Base-by-base conservation (phyloP, 306 rosid genomes). In the Arachis stenosperma region DNA sequence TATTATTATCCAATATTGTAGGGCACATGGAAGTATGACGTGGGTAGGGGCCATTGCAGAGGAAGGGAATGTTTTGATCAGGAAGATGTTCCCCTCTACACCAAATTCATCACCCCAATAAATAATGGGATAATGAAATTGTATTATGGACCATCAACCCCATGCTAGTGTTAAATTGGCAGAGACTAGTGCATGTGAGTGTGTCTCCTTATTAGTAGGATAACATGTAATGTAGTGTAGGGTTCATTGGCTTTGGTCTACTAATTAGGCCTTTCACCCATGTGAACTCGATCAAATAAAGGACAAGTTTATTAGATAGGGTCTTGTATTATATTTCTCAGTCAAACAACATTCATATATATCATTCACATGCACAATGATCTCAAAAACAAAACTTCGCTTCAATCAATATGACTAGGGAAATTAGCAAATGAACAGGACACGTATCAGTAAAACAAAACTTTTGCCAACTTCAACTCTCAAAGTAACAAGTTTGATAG, bases 221-320 rank as follows among this genome's bases (percentile, higher is more conserved):
- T 85, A 78, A 68, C 59, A 79, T 77, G 78, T 77, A 81, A 80
- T 77, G 79, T 71, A 43, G 76, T 44, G 76, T 65, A 61, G 53
- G 70, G 81, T 86, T 86, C 60, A 39, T 81, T 78, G 86, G 79
- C 27, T 84, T 77, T 81, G 85, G 88, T 78, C 81, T 60, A 33
- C 43, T 39, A 60, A 70, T 61, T 13, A 6, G 66, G 67, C 60
- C 78, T 66, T 39, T 9, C 44, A 33, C 81, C 82, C 96, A 88
- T 88, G 92, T 86, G 90, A 80, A 62, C 15, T 12, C 14, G 42
- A 37, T 46, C 56, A 65, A 71, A 71, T 73, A 42, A 83, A 73
- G 75, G 67, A 37, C 75, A 73, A 60, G 54, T 74, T 80, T 33
- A 73, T 58, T 46, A n/a, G 5, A 75, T 81, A 77, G 78, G 79